A percentile compares a stretch with the other conserved stretches of the same genome.
phyloP scores from a whole-genome alignment of 495 filamentous ascomycete species.

The Tuber microsphaerosporum region DNA sequence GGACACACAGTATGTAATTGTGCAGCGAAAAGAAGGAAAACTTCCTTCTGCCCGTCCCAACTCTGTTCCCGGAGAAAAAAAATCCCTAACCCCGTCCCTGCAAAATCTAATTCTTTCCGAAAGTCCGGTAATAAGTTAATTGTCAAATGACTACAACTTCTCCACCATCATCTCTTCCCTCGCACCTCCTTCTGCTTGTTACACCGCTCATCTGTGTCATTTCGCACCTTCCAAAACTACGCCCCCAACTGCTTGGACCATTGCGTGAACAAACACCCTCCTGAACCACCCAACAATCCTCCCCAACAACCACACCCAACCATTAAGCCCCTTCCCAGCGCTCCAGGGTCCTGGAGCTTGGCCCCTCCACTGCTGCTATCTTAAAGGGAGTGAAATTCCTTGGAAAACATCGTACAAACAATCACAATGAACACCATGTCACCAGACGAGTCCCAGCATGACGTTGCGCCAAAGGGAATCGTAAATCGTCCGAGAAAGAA shows the following conservation, averaged over 20 bases:
- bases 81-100: not conserved
- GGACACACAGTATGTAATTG: not conserved
- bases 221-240: not conserved
- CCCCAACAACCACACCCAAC: not conserved
- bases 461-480: not conserved
- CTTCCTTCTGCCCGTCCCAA: not conserved
- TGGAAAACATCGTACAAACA: not conserved
- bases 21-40: not conserved
- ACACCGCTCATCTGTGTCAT: not conserved
- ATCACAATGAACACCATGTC: not conserved
- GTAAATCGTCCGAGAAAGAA: constrained; percentile 28
- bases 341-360: not conserved
- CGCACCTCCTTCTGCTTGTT: not conserved
- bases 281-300: not conserved
- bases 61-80: not conserved
- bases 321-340: not conserved
- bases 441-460: not conserved
- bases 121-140: not conserved
- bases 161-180: not conserved
- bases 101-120: not conserved
- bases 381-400: not conserved
- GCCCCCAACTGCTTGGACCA: not conserved
- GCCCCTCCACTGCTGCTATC: not conserved
- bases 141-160: not conserved
- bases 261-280: not conserved